These are phyloP conservation scores for Hypoxylon rickii DNA, from an alignment of 495 filamentous ascomycete species.

Conservation along the genomic window DNA sequence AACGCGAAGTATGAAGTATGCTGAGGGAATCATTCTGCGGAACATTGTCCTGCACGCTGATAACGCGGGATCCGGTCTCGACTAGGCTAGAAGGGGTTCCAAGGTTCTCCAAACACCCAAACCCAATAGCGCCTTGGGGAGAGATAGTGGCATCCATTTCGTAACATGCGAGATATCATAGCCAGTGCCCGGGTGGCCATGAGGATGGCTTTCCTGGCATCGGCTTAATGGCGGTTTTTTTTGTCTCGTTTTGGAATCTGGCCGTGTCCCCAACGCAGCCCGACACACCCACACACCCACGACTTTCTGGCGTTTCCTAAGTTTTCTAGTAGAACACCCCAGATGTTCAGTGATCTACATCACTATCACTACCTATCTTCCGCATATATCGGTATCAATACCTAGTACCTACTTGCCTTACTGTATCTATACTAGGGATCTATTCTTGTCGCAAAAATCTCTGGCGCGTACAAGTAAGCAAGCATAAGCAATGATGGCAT, in stretches of 20 bases:
- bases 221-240: slow-evolving; percentile 26
- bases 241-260: no score
- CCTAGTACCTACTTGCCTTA: slow-evolving; percentile 3
- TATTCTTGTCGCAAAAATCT: no score
- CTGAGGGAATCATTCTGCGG: slow-evolving; percentile 1
- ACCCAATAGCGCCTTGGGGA: slow-evolving; percentile 20
- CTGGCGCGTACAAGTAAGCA: no score
- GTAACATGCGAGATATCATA: slow-evolving; percentile 23
- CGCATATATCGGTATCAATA: no score
- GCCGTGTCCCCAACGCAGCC: slow-evolving; percentile 17
- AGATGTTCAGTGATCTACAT: slow-evolving; percentile 10
- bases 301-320: no score
- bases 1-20: slow-evolving; percentile 14
- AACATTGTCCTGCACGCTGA: slow-evolving; percentile 22
- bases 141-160: slow-evolving; percentile 31
- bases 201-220: slow-evolving; percentile 13
- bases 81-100: slow-evolving; percentile 12
- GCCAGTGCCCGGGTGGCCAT: slow-evolving; percentile 14
- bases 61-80: slow-evolving; percentile 25
- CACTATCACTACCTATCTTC: no score
- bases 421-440: slow-evolving; percentile 15
- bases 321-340: slow-evolving; percentile 7
- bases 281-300: slow-evolving; percentile 14
- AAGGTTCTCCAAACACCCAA: slow-evolving; percentile 12
- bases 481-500: no score